Evolutionary conservation across 805 yeast species (phyloP).

Genomic region (Wickerhamiella bombiphila): DNA sequence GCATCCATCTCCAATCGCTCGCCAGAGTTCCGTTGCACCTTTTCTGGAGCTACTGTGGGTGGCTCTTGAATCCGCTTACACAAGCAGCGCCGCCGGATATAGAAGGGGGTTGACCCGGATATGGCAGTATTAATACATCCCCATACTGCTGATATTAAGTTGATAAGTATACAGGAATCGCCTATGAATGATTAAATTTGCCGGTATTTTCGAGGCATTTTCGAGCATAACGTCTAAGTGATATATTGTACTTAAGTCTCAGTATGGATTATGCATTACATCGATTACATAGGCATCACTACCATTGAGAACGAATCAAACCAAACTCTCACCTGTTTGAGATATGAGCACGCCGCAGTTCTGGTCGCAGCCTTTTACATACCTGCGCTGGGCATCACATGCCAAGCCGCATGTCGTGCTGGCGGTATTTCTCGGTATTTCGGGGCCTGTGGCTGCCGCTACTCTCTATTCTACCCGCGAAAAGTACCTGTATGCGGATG

Average conservation of each 20-base stretch:
- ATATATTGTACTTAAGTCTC: background rate
- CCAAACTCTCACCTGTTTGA: background rate
- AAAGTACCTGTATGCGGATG: conserved; percentile 49
- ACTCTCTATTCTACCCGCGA: conserved; percentile 55
- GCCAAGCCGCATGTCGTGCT: conserved; percentile 61
- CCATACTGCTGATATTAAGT: no score
- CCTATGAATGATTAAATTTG: no score
- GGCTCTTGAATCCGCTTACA: no score
- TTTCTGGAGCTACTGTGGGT: background rate
- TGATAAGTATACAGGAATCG: no score
- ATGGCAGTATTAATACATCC: no score
- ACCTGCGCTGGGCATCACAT: conserved; percentile 55
- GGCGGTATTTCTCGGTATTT: conserved; percentile 45
- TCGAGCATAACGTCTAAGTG: no score
- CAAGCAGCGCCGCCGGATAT: no score
- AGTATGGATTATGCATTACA: no score
- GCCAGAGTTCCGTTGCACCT: background rate
- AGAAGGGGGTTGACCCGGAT: no score
- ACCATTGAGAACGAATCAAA: no score
- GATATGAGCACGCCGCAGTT: conserved; percentile 18
- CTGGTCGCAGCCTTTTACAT: conserved; percentile 24
- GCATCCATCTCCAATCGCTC: conserved; percentile 8
- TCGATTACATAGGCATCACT: no score
- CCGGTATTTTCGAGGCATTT: no score
- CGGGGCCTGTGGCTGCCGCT: conserved; percentile 51